These are phyloP conservation scores for Aspergillus flavus DNA, from an alignment of 2,329 filamentous ascomycete species.

Conservation along the genomic window DNA sequence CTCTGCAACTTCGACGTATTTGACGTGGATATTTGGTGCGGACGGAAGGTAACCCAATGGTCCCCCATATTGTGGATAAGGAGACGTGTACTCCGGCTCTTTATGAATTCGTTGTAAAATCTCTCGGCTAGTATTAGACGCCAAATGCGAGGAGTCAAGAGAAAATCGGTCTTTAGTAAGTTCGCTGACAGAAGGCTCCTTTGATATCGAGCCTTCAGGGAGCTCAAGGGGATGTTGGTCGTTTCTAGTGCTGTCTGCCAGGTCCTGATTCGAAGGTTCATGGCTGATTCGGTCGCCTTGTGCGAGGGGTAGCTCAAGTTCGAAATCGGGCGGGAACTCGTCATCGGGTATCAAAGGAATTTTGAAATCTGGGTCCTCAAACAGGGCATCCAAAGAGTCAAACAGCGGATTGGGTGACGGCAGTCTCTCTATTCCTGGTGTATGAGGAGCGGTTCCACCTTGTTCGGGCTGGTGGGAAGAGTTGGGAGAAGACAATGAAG, in stretches of 20 bases:
- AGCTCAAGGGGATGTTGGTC: neutral
- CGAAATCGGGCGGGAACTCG: conserved; percentile 7
- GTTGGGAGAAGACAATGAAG: conserved; percentile 24
- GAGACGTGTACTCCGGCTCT: conserved; percentile 31
- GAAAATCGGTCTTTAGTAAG: conserved; percentile 26
- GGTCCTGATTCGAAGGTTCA: neutral
- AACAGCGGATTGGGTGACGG: conserved; percentile 24
- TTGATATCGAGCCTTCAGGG: neutral
- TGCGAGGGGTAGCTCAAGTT: neutral
- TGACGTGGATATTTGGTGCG: conserved; percentile 31
- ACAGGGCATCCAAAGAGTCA: conserved; percentile 23
- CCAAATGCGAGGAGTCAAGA: conserved; percentile 24
- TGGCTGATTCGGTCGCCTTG: neutral
- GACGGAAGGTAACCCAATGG: conserved; percentile 35
- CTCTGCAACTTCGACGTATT: conserved; percentile 28
- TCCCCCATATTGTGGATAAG: conserved; percentile 32
- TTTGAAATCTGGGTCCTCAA: conserved; percentile 19
- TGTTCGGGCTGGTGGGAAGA: conserved; percentile 19
- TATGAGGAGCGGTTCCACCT: conserved; percentile 19
- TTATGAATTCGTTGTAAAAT: conserved; percentile 22
- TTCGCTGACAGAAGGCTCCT: conserved; percentile 18
- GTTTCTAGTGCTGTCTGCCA: neutral
- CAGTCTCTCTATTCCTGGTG: conserved; percentile 18
- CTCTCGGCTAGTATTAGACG: conserved; percentile 27
- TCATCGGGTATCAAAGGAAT: conserved; percentile 6